These are phyloP conservation scores for Tetradesmus lagerheimii DNA, from an alignment of 139 green algal species.

Conservation along the genomic window DNA sequence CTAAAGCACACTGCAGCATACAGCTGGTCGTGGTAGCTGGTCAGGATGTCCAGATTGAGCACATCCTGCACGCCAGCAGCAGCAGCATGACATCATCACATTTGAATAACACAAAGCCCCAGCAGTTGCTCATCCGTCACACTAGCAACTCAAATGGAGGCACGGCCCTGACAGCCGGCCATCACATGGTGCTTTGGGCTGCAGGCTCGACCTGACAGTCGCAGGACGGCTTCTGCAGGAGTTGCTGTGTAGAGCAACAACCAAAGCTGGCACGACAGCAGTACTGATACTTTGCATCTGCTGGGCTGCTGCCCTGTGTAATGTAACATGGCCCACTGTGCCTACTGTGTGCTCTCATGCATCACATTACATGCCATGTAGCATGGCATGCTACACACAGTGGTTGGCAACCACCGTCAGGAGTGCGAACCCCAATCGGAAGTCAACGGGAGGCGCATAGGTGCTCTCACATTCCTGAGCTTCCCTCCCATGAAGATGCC, in stretches of 20 bases:
- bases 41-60: constrained; percentile 27
- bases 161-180: neutral
- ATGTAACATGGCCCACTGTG: neutral
- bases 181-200: no score
- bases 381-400: no score
- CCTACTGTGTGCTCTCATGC: no score
- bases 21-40: constrained; percentile 43
- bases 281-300: neutral
- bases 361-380: no score
- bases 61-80: constrained; percentile 25
- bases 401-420: no score
- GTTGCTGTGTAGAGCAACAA: no score
- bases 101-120: neutral
- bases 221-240: no score
- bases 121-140: neutral
- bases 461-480: neutral
- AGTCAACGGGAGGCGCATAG: no score
- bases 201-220: no score
- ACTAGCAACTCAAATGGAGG: neutral
- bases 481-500: constrained; percentile 46
- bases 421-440: no score
- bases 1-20: constrained; percentile 47
- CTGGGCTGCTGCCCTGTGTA: neutral
- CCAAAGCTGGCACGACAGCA: no score
- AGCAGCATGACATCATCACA: neutral